Percentiles rank a stretch among this genome's conserved stretches.
These are phyloP conservation scores for Beauveria varroae DNA, from an alignment of 2,329 filamentous ascomycete species.

Conservation along the genomic window DNA sequence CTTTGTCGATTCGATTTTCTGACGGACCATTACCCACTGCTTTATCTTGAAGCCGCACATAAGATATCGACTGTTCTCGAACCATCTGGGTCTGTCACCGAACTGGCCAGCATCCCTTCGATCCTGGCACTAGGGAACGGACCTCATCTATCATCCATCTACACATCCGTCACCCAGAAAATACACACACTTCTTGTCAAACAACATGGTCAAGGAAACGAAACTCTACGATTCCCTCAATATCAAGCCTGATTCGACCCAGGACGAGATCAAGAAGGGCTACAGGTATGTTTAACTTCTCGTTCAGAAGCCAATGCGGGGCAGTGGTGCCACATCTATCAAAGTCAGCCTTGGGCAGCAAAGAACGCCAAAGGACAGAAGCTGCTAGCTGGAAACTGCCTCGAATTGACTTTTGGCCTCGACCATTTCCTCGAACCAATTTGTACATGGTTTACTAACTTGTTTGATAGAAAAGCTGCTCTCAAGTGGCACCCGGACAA, in stretches of 20 bases:
- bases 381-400: neutral
- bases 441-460: conserved; percentile 7
- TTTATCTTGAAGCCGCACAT: no score
- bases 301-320: conserved; percentile 7
- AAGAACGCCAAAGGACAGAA: neutral
- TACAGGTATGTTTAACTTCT: conserved; percentile 57
- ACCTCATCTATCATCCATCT: no score
- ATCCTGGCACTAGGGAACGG: no score
- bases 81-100: no score
- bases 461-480: conserved; percentile 63
- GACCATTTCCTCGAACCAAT: neutral
- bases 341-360: neutral
- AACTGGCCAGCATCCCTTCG: no score
- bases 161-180: neutral
- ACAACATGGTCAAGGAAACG: conserved; percentile 83
- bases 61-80: no score
- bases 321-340: neutral
- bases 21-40: no score
- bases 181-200: conserved; percentile 10
- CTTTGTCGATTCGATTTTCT: no score
- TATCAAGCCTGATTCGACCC: conserved; percentile 70
- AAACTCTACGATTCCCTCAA: conserved; percentile 87
- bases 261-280: conserved; percentile 96
- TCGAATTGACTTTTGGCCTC: neutral
- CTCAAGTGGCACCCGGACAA: conserved; percentile 96